Base-by-base conservation (phyloP, 2,329 filamentous ascomycete species). In the Trichoderma guizhouense region DNA sequence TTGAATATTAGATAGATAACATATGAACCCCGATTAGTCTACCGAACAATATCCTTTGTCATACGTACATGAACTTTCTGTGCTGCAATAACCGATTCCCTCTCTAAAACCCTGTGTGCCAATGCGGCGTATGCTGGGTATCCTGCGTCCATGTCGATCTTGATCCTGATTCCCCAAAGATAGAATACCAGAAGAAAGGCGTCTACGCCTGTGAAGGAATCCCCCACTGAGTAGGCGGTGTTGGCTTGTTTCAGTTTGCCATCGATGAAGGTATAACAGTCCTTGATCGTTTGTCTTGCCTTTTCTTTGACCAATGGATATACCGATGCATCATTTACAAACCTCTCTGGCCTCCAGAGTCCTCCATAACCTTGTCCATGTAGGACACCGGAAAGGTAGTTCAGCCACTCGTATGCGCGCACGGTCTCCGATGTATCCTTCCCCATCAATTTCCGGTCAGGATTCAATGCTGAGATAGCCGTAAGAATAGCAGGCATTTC, bases 401-500 rank as follows among this genome's bases (percentile, higher is more conserved):
- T 69, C n/a, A 69, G 3, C 66, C 66, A 69, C n/a, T 69, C 66
- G 9, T 61, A 53, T 53, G 66, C 28, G 12, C 39, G 36, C 9
- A 61, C 36, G 24, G 24, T 14, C 34, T 69, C 36, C 9, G n/a
- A 24, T 3, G 36, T 53, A 26, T 36, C 28, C 18, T 62, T 39
- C 5, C 66, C 66, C 12, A 69, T 26, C n/a, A 69, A 28, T 3
- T 69, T 61, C 8, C 39, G 26, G 24, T 61, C 30, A 5, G 66
- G 66, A 8, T 5, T 28, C 30, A 69, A 53, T 26, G 66, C 36
- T 14, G 66, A 55, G 11, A 69, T 69, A 26, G 26, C 26, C 26
- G 66, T 69, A 26, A 69, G 57, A n/a, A 69, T 53, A 6, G 57
- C 66, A 1, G 57, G 66, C 57, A 69, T 69, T 53, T 69, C 66